phyloP scores from a whole-genome alignment of 495 filamentous ascomycete species.

The Tuber borchii region DNA sequence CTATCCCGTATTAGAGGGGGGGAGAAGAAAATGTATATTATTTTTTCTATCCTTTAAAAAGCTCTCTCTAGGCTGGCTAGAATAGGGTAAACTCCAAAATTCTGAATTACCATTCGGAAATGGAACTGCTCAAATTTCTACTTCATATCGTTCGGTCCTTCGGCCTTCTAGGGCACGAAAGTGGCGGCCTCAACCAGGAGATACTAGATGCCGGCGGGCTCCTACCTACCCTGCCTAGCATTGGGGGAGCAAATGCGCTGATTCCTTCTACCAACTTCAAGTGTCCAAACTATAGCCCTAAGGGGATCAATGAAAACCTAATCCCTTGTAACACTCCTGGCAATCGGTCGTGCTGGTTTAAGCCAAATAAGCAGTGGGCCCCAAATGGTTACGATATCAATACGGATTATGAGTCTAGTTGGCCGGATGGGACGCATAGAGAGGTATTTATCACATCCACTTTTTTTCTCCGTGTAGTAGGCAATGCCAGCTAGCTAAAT shows the following conservation, averaged over 20 bases:
- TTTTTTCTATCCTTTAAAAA: background rate
- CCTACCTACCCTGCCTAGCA: background rate
- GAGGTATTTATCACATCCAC: background rate
- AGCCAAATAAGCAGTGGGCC: background rate
- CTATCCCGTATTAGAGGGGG: background rate
- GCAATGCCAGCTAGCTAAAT: background rate
- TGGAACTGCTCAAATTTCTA: background rate
- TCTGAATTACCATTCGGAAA: background rate
- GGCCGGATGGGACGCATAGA: constrained; percentile 3
- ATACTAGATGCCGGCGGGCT: background rate
- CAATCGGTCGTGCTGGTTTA: background rate
- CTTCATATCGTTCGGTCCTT: background rate
- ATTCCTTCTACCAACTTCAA: background rate
- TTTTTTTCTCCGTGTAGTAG: background rate
- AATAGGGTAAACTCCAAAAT: background rate
- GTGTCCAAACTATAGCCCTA: background rate
- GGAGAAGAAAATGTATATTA: background rate
- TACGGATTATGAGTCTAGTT: background rate
- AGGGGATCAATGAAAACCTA: background rate
- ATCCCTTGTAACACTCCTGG: background rate
- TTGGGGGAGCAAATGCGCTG: background rate
- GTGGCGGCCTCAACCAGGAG: background rate
- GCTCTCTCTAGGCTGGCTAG: background rate
- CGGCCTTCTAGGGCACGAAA: background rate
- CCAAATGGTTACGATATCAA: background rate